These are phyloP conservation scores for Pinus tabuliformis DNA, from an alignment of 75 land plant genomes.

Conservation along the genomic window DNA sequence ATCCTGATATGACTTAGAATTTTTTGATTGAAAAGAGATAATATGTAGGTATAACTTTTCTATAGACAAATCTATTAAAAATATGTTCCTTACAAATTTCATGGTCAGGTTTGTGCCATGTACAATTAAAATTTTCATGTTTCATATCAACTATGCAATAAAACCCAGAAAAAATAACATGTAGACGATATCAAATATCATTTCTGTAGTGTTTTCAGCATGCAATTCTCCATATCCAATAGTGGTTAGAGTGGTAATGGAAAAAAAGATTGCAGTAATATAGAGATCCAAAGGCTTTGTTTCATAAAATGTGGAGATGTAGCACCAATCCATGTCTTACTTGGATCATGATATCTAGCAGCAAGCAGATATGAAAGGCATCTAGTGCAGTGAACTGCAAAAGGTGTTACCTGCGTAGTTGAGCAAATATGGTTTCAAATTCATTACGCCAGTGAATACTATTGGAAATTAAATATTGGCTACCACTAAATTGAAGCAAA, in stretches of 20 bases:
- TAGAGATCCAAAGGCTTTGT: conserved; percentile 35
- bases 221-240: conserved; percentile 65
- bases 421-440: background rate
- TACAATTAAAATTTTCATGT: conserved; percentile 62
- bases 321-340: conserved; percentile 53
- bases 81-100: conserved; percentile 38
- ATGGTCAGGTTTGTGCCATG: conserved; percentile 46
- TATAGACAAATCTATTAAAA: no score
- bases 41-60: no score
- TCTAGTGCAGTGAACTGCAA: conserved; percentile 52
- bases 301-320: conserved; percentile 31
- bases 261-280: conserved; percentile 50
- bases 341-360: conserved; percentile 35
- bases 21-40: no score
- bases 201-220: conserved; percentile 43
- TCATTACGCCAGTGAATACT: background rate
- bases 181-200: conserved; percentile 43
- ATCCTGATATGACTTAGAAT: no score
- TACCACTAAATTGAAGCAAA: background rate
- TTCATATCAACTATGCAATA: conserved; percentile 61
- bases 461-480: background rate
- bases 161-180: conserved; percentile 54
- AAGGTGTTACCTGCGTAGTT: conserved; percentile 41
- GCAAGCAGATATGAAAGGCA: conserved; percentile 57
- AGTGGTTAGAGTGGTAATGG: conserved; percentile 59